Conservation (phyloP, 352 stramenopile species). For the Globisporangium rhizosaccharum region DNA sequence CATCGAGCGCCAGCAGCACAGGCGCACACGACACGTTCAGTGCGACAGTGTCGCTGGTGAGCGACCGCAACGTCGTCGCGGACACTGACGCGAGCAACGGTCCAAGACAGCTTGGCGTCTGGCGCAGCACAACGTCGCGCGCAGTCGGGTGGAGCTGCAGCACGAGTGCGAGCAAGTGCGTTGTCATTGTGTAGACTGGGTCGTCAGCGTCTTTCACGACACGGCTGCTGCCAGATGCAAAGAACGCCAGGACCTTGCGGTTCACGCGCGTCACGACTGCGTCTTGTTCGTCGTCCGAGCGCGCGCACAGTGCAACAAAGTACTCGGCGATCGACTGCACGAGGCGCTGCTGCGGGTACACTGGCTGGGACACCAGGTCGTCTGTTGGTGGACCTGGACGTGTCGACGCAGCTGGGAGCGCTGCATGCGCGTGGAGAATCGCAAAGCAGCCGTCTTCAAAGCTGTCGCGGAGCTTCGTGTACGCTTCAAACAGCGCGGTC, state of each 20-base stretch:
- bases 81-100: conserved; percentile 41
- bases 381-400: background rate
- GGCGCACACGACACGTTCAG: conserved; percentile 43
- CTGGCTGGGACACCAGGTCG: background rate
- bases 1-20: conserved; percentile 60
- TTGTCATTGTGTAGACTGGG: conserved; percentile 37
- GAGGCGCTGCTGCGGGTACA: conserved; percentile 42
- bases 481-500: conserved; percentile 40
- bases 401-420: background rate
- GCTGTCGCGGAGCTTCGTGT: conserved; percentile 38
- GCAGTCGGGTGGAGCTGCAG: conserved; percentile 51
- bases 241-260: conserved; percentile 35
- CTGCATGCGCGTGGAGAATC: conserved; percentile 48
- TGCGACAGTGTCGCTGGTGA: background rate
- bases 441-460: conserved; percentile 68
- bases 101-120: conserved; percentile 42
- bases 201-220: conserved; percentile 11
- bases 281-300: conserved; percentile 50
- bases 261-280: conserved; percentile 51
- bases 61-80: conserved; percentile 1
- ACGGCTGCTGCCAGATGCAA: conserved; percentile 19
- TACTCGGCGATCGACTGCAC: conserved; percentile 64
- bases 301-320: conserved; percentile 49
- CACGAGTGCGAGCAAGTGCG: conserved; percentile 68
- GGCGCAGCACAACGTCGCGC: conserved; percentile 28